A percentile compares a stretch with the other conserved stretches of the same genome.
Evolutionary conservation across 1,284 basidiomycete genomes (phyloP).

Genomic region (Leccinum subfulvum): DNA sequence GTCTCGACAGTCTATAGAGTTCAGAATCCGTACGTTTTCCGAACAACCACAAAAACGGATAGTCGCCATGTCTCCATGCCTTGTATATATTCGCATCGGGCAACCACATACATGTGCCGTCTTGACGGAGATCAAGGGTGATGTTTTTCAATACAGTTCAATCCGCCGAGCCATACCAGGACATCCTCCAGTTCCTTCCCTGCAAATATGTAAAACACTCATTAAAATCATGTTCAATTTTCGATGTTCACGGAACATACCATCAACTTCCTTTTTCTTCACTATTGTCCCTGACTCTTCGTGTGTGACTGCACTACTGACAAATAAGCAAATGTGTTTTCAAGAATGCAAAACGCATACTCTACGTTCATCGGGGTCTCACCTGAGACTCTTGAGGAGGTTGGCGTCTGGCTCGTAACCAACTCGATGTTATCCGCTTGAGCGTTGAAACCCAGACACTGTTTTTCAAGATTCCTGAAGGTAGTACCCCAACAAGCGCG

Average conservation of each 20-base stretch:
- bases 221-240: not conserved
- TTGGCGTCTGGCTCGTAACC: not conserved
- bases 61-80: not conserved
- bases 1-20: not conserved
- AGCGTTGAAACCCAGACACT: not conserved
- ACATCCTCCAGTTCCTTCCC: slow-evolving; percentile 1
- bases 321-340: not conserved
- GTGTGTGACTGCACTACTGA: not conserved
- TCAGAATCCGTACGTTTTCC: not conserved
- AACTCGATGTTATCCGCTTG: not conserved
- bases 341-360: not conserved
- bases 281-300: not conserved
- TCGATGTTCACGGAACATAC: not conserved
- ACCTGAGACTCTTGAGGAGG: not conserved
- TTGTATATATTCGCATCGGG: not conserved
- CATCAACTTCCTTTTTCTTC: not conserved
- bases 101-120: not conserved
- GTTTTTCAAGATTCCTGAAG: not conserved
- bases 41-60: not conserved
- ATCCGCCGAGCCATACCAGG: slow-evolving; percentile 6
- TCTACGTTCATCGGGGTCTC: not conserved
- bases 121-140: not conserved
- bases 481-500: not conserved
- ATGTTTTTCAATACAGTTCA: slow-evolving; percentile 3
- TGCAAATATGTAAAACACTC: not conserved